A percentile compares a stretch with the other conserved stretches of the same genome.
Conservation (phyloP, 2,329 filamentous ascomycete genomes). For the Davidsoniella neocaledoniae region DNA sequence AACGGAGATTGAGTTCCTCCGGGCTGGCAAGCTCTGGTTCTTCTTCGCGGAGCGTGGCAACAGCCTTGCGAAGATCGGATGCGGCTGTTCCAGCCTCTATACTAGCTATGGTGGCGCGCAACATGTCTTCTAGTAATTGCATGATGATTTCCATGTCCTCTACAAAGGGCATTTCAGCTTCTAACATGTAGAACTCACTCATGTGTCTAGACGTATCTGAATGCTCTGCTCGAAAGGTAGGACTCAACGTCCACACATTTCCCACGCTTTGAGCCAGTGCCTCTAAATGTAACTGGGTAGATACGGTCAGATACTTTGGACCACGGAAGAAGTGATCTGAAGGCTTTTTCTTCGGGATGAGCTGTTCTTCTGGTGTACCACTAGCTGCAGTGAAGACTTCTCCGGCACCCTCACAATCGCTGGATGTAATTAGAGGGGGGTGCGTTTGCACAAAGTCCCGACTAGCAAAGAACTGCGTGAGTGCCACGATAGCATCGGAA, state of each 20-base stretch:
- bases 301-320: constrained; percentile 92
- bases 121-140: constrained; percentile 62
- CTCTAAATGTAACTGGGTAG: constrained; percentile 85
- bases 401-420: constrained; percentile 90
- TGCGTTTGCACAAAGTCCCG: constrained; percentile 68
- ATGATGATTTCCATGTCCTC: constrained; percentile 55
- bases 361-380: constrained; percentile 18
- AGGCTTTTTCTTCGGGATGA: constrained; percentile 18
- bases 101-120: constrained; percentile 34
- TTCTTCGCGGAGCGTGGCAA: background rate
- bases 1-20: constrained; percentile 45
- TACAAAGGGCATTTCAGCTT: constrained; percentile 73
- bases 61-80: constrained; percentile 27
- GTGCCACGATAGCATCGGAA: constrained; percentile 57
- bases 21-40: constrained; percentile 22
- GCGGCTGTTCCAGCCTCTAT: constrained; percentile 26
- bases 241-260: constrained; percentile 85
- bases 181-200: constrained; percentile 98
- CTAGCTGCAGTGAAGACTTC: constrained; percentile 68
- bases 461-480: constrained; percentile 59
- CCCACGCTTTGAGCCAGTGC: constrained; percentile 76
- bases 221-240: constrained; percentile 82
- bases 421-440: constrained; percentile 86
- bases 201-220: constrained; percentile 88
- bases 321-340: constrained; percentile 56